Evolutionary conservation across 1,139 yeast genomes (phyloP), one percentile per base, ranked within the genome.

Genomic region (Pichia sp.): DNA sequence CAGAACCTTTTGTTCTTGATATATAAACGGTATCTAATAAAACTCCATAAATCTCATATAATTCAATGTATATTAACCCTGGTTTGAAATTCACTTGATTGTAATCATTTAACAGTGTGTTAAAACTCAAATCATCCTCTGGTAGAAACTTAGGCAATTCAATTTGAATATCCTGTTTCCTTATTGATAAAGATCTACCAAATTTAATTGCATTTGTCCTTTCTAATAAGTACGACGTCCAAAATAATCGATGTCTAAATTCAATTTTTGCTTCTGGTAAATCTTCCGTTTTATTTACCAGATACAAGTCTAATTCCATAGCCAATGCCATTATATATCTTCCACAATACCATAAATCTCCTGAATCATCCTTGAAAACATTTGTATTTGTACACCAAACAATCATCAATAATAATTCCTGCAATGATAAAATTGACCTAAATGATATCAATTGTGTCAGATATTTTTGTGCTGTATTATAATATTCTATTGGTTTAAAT

Each of bases 261-360:
- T 57, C 60, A 26, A 47, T 49, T 25, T 52, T 46, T 7, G 30
- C n/a, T 34, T 48, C 51, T 4, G 59, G 53, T 45, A 57, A 50
- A 34, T 50, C 48, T 53, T 57, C 53, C 20, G 45, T 46, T 12
- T 55, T 56, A 25, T 49, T 52, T 42, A 38, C 51, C 22, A 56
- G 35, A 44, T 57, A 58, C 8, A 57, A 49, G n/a, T 58, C 56
- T 22, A 56, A 44, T 38, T 57, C 60, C 58, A 57, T 57, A 7
- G 59, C 58, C 12, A 56, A 45, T 8, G 61, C 52, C 59, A 57
- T 56, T 25, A 52, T 47, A 40, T 55, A 57, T 30, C 60, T 50
- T 29, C 59, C 52, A 46, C 56, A 27, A 39, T 56, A 51, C 60
- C 60, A 57, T 26, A 56, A 48, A 40, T 57, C 60, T 2, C 60